Evolutionary conservation across 2,329 filamentous ascomycete species (phyloP).

Genomic region (Aspergillus ustus): DNA sequence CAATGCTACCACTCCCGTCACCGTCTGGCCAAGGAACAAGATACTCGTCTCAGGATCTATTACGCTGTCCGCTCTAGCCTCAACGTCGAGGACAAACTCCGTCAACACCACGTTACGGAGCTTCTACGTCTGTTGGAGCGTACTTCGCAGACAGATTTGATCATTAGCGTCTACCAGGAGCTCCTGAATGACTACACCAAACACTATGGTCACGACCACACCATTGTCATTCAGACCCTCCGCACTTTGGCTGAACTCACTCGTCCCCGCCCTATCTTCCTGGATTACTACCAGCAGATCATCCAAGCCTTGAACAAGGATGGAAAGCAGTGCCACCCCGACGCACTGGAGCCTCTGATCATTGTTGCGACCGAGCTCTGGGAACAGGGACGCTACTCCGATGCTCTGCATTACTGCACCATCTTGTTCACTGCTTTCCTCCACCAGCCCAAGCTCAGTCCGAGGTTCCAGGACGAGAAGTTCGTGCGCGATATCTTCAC

Average conservation of each 20-base stretch:
- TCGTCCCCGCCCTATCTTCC: slow-evolving; percentile 39
- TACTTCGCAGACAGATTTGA: slow-evolving; percentile 38
- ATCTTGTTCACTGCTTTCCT: slow-evolving; percentile 45
- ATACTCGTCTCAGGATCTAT: slow-evolving; percentile 43
- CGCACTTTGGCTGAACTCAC: slow-evolving; percentile 44
- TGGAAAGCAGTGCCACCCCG: slow-evolving; percentile 37
- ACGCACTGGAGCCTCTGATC: slow-evolving; percentile 44
- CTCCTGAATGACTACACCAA: slow-evolving; percentile 43
- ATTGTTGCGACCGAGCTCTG: slow-evolving; percentile 46
- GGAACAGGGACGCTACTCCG: slow-evolving; percentile 43
- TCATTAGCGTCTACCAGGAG: slow-evolving; percentile 46
- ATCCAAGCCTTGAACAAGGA: slow-evolving; percentile 45
- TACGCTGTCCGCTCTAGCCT: slow-evolving; percentile 35
- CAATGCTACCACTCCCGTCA: slow-evolving; percentile 50
- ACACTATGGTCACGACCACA: slow-evolving; percentile 40
- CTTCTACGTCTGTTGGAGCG: slow-evolving; percentile 37
- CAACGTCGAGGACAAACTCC: slow-evolving; percentile 37
- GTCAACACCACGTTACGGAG: slow-evolving; percentile 32
- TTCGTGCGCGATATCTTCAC: slow-evolving; percentile 41
- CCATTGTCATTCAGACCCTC: slow-evolving; percentile 42
- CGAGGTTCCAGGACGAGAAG: slow-evolving; percentile 38
- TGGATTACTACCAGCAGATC: slow-evolving; percentile 47
- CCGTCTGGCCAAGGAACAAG: slow-evolving; percentile 42
- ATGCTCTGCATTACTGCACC: slow-evolving; percentile 41
- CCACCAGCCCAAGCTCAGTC: slow-evolving; percentile 37